These are phyloP conservation scores for Pseudogymnoascus sp. DNA, from an alignment of 2,329 filamentous ascomycete species.

Conservation along the genomic window DNA sequence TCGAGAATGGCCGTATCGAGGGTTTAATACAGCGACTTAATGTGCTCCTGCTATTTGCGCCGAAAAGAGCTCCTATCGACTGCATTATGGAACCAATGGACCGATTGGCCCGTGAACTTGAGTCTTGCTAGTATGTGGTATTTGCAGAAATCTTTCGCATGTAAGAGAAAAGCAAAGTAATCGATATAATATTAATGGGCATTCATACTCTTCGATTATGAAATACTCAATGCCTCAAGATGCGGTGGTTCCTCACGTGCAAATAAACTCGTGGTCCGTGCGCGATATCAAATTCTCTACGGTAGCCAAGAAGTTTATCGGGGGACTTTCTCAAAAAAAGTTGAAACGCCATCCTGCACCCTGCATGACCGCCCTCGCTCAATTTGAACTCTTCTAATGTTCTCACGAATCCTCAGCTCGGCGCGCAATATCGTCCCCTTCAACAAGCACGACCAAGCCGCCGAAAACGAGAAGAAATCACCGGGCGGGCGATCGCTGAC, in stretches of 20 bases:
- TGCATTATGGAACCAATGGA: neutral
- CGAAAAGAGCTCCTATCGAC: neutral
- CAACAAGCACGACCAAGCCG: conserved; percentile 4
- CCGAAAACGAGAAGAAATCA: conserved; percentile 3
- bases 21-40: neutral
- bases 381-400: conserved; percentile 8
- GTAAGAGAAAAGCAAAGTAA: neutral
- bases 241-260: neutral
- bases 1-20: neutral
- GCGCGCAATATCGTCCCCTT: conserved; percentile 9
- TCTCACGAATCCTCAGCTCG: conserved; percentile 9
- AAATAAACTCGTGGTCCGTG: conserved; percentile 5
- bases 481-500: neutral
- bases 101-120: neutral
- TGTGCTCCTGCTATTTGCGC: neutral
- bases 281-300: conserved; percentile 5
- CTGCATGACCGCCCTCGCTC: conserved; percentile 2
- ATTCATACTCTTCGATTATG: neutral
- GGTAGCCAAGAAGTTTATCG: neutral
- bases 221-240: neutral
- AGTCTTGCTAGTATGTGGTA: neutral
- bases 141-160: neutral
- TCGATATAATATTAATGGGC: neutral
- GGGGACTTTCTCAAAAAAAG: conserved; percentile 1
- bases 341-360: conserved; percentile 4